Percentiles rank a stretch among this genome's conserved stretches.
Conservation (phyloP, 768 basidiomycete species). For the Collybia nuda region DNA sequence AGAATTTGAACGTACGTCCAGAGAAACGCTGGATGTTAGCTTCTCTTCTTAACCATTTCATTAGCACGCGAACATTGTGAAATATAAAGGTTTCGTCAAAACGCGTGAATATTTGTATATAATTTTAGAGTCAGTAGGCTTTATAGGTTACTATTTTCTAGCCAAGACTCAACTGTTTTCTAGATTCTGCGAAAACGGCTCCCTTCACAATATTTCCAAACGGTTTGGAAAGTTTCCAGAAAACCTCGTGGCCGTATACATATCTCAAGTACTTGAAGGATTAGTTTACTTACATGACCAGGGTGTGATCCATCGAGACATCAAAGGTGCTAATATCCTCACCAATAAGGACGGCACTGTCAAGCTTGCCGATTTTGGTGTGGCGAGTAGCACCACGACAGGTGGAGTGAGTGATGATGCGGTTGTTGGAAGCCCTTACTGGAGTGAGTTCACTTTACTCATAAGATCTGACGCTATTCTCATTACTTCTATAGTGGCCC, state of each 20-base stretch:
- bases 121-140: constrained; percentile 77
- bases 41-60: constrained; percentile 2
- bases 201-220: constrained; percentile 92
- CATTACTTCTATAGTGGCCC: constrained; percentile 71
- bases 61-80: constrained; percentile 96
- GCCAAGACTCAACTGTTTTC: neutral
- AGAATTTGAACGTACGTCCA: constrained; percentile 84
- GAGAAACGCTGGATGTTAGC: neutral
- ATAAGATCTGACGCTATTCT: neutral
- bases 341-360: constrained; percentile 99
- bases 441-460: constrained; percentile 64
- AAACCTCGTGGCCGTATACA: constrained; percentile 93
- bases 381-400: constrained; percentile 77
- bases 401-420: constrained; percentile 81
- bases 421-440: constrained; percentile 97
- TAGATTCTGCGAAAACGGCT: constrained; percentile 98
- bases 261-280: constrained; percentile 94
- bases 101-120: constrained; percentile 94
- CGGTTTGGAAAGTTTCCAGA: constrained; percentile 99
- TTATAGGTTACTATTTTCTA: neutral
- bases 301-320: constrained; percentile 98
- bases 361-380: constrained; percentile 99
- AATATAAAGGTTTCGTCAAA: constrained; percentile 98
- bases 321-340: constrained; percentile 98
- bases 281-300: constrained; percentile 97